Evolutionary conservation across 805 yeast genomes (phyloP).

Genomic region (Yamadazyma ubonensis): DNA sequence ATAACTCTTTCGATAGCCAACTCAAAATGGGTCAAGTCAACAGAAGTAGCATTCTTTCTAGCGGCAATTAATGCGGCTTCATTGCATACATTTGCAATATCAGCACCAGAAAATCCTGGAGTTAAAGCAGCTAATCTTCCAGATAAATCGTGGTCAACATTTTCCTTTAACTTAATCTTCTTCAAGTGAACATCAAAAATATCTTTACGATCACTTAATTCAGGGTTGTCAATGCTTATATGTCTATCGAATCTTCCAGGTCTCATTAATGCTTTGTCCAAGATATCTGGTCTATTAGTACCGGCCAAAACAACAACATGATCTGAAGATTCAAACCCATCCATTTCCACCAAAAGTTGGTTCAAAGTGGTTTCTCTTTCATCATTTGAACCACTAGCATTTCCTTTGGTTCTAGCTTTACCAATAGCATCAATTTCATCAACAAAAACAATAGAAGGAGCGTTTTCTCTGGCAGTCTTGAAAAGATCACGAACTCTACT

Average conservation of each 20-base stretch:
- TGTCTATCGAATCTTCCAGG: slow-evolving; percentile 96
- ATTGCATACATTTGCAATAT: slow-evolving; percentile 90
- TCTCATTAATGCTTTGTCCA: slow-evolving; percentile 86
- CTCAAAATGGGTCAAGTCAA: slow-evolving; percentile 75
- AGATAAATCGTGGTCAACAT: slow-evolving; percentile 50
- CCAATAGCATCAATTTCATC: slow-evolving; percentile 98
- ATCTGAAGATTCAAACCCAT: slow-evolving; percentile 84
- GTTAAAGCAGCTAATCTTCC: slow-evolving; percentile 89
- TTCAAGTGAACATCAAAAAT: slow-evolving; percentile 78
- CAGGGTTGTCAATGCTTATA: slow-evolving; percentile 82
- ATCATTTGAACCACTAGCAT: slow-evolving; percentile 73
- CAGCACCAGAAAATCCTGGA: slow-evolving; percentile 96
- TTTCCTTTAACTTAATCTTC: slow-evolving; percentile 50
- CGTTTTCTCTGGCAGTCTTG: slow-evolving; percentile 83
- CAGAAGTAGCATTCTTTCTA: slow-evolving; percentile 61
- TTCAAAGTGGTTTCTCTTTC: slow-evolving; percentile 92
- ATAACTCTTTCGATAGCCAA: slow-evolving; percentile 91
- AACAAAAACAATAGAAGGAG: slow-evolving; percentile 87
- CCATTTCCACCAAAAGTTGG: slow-evolving; percentile 93
- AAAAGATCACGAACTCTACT: slow-evolving; percentile 90
- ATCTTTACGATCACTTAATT: slow-evolving; percentile 83
- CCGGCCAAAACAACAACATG: slow-evolving; percentile 94
- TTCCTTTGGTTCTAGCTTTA: slow-evolving; percentile 71
- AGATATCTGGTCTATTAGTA: slow-evolving; percentile 88
- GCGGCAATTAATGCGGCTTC: slow-evolving; percentile 96